Conservation (phyloP, 2,329 filamentous ascomycete species). For the Talaromyces sp. region DNA sequence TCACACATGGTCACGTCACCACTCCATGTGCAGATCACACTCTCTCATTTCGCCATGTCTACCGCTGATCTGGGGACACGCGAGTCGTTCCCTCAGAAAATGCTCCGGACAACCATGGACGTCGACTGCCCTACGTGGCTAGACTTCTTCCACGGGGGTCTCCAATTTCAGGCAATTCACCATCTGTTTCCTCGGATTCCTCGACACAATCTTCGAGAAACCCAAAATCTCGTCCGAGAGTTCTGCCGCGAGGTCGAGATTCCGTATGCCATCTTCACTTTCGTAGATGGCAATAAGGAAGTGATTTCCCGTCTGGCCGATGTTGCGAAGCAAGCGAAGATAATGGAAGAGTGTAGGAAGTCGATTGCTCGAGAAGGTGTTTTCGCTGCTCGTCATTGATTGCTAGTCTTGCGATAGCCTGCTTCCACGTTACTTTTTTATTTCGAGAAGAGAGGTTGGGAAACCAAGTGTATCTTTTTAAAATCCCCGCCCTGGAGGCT, state of each 20-base stretch:
- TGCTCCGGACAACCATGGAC: slow-evolving; percentile 92
- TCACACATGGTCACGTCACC: slow-evolving; percentile 79
- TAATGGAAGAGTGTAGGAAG: slow-evolving; percentile 71
- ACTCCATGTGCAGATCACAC: slow-evolving; percentile 82
- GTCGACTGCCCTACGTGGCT: slow-evolving; percentile 84
- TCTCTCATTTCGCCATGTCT: slow-evolving; percentile 92
- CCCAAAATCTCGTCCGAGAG: slow-evolving; percentile 72
- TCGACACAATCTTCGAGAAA: slow-evolving; percentile 73
- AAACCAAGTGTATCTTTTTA: too few relatives aligned
- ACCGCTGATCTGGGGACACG: slow-evolving; percentile 78
- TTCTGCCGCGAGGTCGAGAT: slow-evolving; percentile 81
- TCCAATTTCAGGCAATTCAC: slow-evolving; percentile 88
- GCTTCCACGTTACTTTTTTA: background rate
- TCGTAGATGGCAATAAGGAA: slow-evolving; percentile 76
- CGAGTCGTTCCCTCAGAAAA: slow-evolving; percentile 85
- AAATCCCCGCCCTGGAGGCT: too few relatives aligned
- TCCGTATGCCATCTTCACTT: slow-evolving; percentile 81
- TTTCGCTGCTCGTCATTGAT: background rate
- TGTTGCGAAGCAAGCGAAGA: slow-evolving; percentile 73
- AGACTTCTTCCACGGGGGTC: slow-evolving; percentile 81
- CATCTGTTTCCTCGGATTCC: slow-evolving; percentile 82
- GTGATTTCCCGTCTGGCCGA: slow-evolving; percentile 75
- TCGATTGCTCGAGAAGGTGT: slow-evolving; percentile 11
- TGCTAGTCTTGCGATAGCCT: background rate
- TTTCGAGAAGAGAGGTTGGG: too few relatives aligned